These are phyloP conservation scores for Meira miltonrushii DNA, from an alignment of 1,284 basidiomycete genomes.

Conservation along the genomic window DNA sequence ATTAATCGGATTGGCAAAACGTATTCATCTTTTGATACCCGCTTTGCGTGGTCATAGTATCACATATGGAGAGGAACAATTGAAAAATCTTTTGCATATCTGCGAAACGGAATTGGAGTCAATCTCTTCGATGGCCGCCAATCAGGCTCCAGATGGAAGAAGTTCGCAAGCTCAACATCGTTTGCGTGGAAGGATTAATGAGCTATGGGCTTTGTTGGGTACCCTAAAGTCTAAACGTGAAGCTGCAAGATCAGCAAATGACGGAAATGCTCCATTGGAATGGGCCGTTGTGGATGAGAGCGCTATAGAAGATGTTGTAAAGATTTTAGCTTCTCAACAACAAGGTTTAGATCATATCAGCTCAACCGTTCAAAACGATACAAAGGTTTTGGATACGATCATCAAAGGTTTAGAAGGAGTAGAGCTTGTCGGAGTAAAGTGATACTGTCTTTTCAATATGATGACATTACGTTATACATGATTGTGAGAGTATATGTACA, in stretches of 20 bases:
- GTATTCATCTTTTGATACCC: conserved; percentile 34
- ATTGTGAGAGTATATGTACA: too few relatives aligned
- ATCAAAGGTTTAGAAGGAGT: conserved; percentile 17
- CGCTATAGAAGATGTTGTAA: conserved; percentile 38
- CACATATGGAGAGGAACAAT: conserved; percentile 34
- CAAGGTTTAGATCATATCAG: conserved; percentile 45
- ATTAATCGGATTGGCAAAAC: conserved; percentile 28
- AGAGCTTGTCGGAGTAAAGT: conserved; percentile 12
- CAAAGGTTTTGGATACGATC: conserved; percentile 42
- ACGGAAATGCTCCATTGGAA: conserved; percentile 27
- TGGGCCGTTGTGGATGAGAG: conserved; percentile 50
- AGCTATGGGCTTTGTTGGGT: conserved; percentile 49
- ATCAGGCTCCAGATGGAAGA: neutral
- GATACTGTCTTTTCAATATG: neutral
- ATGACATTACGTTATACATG: too few relatives aligned
- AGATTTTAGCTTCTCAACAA: conserved; percentile 43
- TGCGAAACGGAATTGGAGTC: conserved; percentile 45
- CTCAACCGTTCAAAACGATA: conserved; percentile 36
- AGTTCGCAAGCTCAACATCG: conserved; percentile 1
- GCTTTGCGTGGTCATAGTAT: conserved; percentile 37
- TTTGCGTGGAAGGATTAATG: conserved; percentile 43
- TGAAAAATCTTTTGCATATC: conserved; percentile 32
- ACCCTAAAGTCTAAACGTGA: conserved; percentile 40
- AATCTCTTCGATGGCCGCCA: neutral
- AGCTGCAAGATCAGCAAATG: conserved; percentile 21